A percentile compares a stretch with the other conserved stretches of the same genome.
These are phyloP conservation scores for Phalaenopsis equestris DNA, from an alignment of 106 monocot species.

Conservation along the genomic window DNA sequence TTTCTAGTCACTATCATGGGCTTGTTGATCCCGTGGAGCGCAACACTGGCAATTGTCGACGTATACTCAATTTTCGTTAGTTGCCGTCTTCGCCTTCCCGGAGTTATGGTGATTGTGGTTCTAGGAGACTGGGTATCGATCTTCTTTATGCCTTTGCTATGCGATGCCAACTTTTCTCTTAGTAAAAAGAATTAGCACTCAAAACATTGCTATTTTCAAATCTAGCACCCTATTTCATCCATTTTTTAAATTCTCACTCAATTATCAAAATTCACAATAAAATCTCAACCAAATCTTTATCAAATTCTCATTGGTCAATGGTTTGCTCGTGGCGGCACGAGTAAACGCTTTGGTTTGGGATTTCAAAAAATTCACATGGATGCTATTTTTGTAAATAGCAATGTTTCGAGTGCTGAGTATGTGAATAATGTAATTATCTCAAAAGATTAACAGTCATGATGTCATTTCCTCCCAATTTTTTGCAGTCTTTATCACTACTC, in stretches of 20 bases:
- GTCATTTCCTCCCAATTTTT: not conserved
- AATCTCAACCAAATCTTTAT: no score
- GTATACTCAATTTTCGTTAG: constrained; percentile 49
- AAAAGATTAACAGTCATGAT: not conserved
- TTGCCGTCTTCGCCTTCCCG: constrained; percentile 58
- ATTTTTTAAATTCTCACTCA: no score
- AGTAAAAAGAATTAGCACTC: no score
- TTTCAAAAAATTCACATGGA: no score
- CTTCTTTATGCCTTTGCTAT: not conserved
- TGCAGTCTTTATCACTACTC: constrained; percentile 61
- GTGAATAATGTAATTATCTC: no score
- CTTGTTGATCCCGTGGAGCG: constrained; percentile 86
- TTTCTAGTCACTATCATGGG: constrained; percentile 93
- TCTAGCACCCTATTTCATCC: no score
- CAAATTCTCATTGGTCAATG: no score
- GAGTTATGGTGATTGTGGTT: constrained; percentile 54
- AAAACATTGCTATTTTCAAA: no score
- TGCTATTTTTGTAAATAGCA: not conserved
- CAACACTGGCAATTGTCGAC: constrained; percentile 57
- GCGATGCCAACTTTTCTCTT: not conserved
- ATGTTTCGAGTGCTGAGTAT: not conserved
- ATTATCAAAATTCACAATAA: no score
- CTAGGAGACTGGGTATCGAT: constrained; percentile 69
- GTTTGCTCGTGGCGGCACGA: no score
- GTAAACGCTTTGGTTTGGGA: no score